Evolutionary conservation across 306 rosid species (phyloP), one percentile per base, ranked within the genome.

Genomic region (Delonix regia): DNA sequence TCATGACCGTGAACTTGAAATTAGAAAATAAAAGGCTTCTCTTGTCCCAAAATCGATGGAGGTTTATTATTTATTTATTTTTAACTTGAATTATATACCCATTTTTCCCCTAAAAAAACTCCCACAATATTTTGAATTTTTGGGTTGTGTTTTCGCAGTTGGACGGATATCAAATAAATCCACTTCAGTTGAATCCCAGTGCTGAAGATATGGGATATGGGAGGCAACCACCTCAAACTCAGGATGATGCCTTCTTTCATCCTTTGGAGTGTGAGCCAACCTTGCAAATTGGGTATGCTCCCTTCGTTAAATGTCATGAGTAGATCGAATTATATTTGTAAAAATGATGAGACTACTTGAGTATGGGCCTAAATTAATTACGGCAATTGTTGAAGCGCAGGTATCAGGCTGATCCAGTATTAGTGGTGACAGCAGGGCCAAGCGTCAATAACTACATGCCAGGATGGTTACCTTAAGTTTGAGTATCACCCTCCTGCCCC

Each of bases 221-320:
- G 18, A 76, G 93, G 33, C 98, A 91, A 39, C 88, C 87, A 49
- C 77, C n/a, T 85, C 90, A 90, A 70, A 30, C 88, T 53, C 90
- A 88, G 9, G 88, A 76, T 11, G 97, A 92, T 83, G 88, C 71
- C 77, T 88, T 96, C 85, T 91, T 83, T 73, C 97, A 96, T 64
- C 93, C 85, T 69, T 60, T 96, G 73, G 95, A 94, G 6, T 91
- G 96, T 75, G 98, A 96, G 64, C 97, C 97, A 74, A 91, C 98
- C 9, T 81, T 96, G 77, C 97, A 93, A 79, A 93, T 93, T 80
- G 99, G 97, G 99, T 96, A 91, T 51, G 83, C n/a, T 57, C 4
- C 64, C 64, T 57, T 25, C 64, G 13, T 57, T 52, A 10, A 57
- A 57, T 4, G 45, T 14, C 38, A 14, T 5, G 1, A 27, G 4